Percentiles rank a stretch among this genome's conserved stretches.
Evolutionary conservation across 1,284 basidiomycete genomes (phyloP).

Genomic region (Xerocomus minutiporus): DNA sequence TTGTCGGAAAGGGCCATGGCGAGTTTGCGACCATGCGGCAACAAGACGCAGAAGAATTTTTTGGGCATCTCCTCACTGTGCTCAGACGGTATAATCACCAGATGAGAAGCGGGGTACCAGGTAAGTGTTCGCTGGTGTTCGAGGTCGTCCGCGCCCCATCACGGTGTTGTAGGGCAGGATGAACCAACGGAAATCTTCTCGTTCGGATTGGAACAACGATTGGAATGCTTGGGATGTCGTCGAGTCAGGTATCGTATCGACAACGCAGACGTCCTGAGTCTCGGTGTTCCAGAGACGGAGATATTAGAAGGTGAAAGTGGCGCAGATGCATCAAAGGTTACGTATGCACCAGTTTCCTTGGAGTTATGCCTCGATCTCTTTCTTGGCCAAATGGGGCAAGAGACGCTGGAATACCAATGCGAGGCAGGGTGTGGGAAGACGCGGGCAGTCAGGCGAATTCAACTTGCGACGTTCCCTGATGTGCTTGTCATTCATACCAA

Average conservation of each 20-base stretch:
- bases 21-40: conserved; percentile 97
- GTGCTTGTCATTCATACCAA: conserved; percentile 88
- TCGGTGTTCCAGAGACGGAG: conserved; percentile 64
- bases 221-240: conserved; percentile 79
- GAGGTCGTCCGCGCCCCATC: neutral
- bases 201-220: conserved; percentile 81
- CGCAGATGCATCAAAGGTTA: conserved; percentile 39
- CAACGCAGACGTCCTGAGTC: conserved; percentile 70
- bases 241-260: conserved; percentile 90
- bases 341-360: conserved; percentile 71
- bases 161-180: conserved; percentile 19
- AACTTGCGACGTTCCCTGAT: conserved; percentile 85
- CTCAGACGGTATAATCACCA: conserved; percentile 66
- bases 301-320: conserved; percentile 30
- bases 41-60: conserved; percentile 96
- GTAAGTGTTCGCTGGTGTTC: conserved; percentile 19
- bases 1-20: conserved; percentile 89
- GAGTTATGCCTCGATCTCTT: conserved; percentile 65
- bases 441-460: conserved; percentile 56
- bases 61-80: conserved; percentile 73
- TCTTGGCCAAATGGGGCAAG: conserved; percentile 46
- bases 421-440: conserved; percentile 42
- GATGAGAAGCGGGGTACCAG: conserved; percentile 36
- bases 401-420: conserved; percentile 71
- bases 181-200: conserved; percentile 76